Evolutionary conservation across 2,329 filamentous ascomycete genomes (phyloP), one percentile per base, ranked within the genome.

Genomic region (Xylariaceae sp.): DNA sequence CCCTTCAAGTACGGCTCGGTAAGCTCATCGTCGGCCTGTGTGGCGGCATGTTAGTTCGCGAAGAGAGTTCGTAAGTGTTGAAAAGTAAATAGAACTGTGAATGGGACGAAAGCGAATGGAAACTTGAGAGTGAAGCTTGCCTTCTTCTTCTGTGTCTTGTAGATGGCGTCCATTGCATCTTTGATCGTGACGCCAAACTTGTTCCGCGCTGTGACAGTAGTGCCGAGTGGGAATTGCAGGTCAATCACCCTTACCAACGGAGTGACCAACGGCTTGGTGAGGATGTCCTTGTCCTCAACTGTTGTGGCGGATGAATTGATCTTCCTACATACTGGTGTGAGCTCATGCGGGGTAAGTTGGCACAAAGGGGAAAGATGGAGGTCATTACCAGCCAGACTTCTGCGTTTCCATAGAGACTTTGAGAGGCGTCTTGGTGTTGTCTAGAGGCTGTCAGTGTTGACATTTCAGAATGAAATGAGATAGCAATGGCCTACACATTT

Each of bases 71-170:
- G 9, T 18, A 9, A n/a, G n/a, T n/a, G n/a, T n/a, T 19, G 15
- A 29, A 42, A 15, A n/a, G 5, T 8, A n/a, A 9, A 36, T 12
- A 3, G 19, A 15, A 36, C 32, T 3, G 8, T 2, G 6, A 21
- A 41, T 16, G 19, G 18, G 15, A 21, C 26, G 5, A 10, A 44
- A 49, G 15, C 18, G 3, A 26, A 15, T 16, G 26, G 15, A 13
- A 16, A 26, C 2, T 13, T 4, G 26, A 21, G 29, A 36, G 37
- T 40, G 1, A 22, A 40, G 47, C 84, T 65, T 74, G 92, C 92
- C 83, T 92, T 87, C 84, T 96, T 96, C 83, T 95, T 95, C 80
- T 89, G 95, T 65, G 88, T 83, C 80, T 96, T 96, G 80, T 96
- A 80, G 74, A 97, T 96, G 67, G 90, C 92, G 72, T 96, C 92